These are phyloP conservation scores for Paxillus involutus DNA, from an alignment of 768 basidiomycete species.

Conservation along the genomic window DNA sequence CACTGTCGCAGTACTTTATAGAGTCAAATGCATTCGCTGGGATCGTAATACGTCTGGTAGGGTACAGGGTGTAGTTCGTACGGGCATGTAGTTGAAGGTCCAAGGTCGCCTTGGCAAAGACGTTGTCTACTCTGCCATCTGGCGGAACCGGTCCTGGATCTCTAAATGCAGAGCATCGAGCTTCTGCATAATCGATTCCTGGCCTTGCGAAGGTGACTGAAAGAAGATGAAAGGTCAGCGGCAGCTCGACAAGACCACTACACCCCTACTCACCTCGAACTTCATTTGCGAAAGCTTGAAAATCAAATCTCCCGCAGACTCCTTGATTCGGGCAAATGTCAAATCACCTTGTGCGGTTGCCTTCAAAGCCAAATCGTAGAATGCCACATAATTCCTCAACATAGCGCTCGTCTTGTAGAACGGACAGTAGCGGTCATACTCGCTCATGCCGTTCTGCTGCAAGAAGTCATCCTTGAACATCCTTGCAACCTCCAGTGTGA, in stretches of 20 bases:
- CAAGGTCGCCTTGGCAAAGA: neutral
- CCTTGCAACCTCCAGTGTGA: conserved; percentile 93
- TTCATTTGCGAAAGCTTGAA: conserved; percentile 99
- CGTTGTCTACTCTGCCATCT: conserved; percentile 65
- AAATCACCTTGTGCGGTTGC: conserved; percentile 82
- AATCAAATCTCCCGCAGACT: conserved; percentile 82
- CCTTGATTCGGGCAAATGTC: conserved; percentile 86
- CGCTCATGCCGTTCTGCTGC: conserved; percentile 98
- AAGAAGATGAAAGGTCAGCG: conserved; percentile 12
- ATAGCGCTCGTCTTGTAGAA: conserved; percentile 99
- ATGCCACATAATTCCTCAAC: conserved; percentile 91
- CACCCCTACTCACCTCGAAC: conserved; percentile 70
- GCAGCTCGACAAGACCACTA: neutral
- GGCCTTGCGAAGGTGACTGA: conserved; percentile 88
- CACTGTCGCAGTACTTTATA: neutral
- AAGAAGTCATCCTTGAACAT: conserved; percentile 98
- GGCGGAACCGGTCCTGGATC: conserved; percentile 92
- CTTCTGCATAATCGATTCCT: conserved; percentile 80
- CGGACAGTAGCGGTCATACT: conserved; percentile 95
- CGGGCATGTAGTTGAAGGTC: neutral
- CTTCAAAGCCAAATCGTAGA: conserved; percentile 87
- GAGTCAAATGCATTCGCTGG: neutral
- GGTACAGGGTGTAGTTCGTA: conserved; percentile 13
- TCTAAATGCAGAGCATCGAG: conserved; percentile 79
- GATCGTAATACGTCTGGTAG: conserved; percentile 21